These are phyloP conservation scores for Entomortierella lignicola DNA, from an alignment of 192 early-diverging fungal genomes.

Conservation along the genomic window DNA sequence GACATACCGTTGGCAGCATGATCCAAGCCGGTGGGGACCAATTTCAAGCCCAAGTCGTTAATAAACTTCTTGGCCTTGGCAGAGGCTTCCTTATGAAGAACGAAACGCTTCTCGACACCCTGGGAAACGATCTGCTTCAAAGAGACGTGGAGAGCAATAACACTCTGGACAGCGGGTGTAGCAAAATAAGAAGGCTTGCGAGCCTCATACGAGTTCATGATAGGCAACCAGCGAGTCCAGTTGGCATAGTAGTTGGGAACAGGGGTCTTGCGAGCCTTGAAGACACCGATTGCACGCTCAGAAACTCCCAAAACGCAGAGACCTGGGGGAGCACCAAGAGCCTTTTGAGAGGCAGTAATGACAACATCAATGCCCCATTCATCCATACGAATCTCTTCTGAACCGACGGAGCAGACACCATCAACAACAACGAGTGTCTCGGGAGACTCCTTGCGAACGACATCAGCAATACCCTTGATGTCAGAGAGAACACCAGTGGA, in stretches of 20 bases:
- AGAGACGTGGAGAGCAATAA: constrained; percentile 88
- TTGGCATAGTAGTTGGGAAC: constrained; percentile 92
- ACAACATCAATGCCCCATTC: constrained; percentile 93
- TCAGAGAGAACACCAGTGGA: constrained; percentile 93
- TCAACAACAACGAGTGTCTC: constrained; percentile 92
- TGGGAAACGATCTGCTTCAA: constrained; percentile 77
- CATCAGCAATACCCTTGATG: constrained; percentile 77
- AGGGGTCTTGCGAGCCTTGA: constrained; percentile 76
- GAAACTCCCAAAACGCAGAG: constrained; percentile 89
- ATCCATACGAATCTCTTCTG: constrained; percentile 92
- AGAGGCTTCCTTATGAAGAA: constrained; percentile 78
- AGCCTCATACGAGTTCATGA: constrained; percentile 96
- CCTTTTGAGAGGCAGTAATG: constrained; percentile 96
- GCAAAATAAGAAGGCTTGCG: constrained; percentile 96
- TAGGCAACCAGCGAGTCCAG: constrained; percentile 95
- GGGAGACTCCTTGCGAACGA: constrained; percentile 83
- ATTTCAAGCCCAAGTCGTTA: constrained; percentile 77
- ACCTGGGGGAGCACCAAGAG: constrained; percentile 93
- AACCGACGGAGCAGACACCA: constrained; percentile 95
- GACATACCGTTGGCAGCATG: constrained; percentile 83
- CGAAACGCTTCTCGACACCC: constrained; percentile 83
- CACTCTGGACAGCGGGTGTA: constrained; percentile 93
- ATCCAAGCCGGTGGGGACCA: constrained; percentile 69
- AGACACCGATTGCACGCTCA: constrained; percentile 78
- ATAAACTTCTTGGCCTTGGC: constrained; percentile 80